Evolutionary conservation across 2,329 filamentous ascomycete species (phyloP).

Genomic region (Chlorencoelia australis): DNA sequence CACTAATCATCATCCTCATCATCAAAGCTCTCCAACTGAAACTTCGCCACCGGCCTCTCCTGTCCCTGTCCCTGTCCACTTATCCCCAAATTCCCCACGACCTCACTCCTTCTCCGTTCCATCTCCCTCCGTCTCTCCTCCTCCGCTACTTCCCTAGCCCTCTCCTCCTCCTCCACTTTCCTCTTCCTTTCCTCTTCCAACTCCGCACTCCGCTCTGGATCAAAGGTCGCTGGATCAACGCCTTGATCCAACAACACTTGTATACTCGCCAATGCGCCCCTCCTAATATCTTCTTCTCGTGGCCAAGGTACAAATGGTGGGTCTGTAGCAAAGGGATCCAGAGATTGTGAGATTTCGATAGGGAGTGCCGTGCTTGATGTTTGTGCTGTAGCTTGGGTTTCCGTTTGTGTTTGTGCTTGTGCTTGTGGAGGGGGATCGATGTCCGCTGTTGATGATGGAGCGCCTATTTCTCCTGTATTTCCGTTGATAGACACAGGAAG

Average conservation of each 20-base stretch:
- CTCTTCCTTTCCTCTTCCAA: slow-evolving; percentile 26
- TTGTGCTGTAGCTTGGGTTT: slow-evolving; percentile 13
- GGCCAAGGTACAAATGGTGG: slow-evolving; percentile 70
- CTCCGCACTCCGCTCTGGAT: slow-evolving; percentile 37
- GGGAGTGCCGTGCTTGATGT: slow-evolving; percentile 21
- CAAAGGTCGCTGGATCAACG: slow-evolving; percentile 49
- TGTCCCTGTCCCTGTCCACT: slow-evolving; percentile 9
- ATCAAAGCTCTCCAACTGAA: slow-evolving; percentile 33
- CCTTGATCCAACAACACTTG: slow-evolving; percentile 53
- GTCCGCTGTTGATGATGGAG: too few relatives aligned
- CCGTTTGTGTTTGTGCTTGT: slow-evolving; percentile 12
- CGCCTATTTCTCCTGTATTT: slow-evolving; percentile 15
- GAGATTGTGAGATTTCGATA: slow-evolving; percentile 28
- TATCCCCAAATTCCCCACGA: slow-evolving; percentile 1
- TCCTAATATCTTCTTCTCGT: slow-evolving; percentile 55
- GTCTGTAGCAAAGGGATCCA: slow-evolving; percentile 43
- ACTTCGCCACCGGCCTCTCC: slow-evolving; percentile 29
- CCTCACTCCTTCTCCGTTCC: slow-evolving; percentile 16
- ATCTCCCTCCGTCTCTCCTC: slow-evolving; percentile 24
- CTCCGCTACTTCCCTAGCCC: slow-evolving; percentile 21
- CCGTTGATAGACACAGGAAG: slow-evolving; percentile 6
- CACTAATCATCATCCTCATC: slow-evolving; percentile 29
- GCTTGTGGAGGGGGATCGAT: slow-evolving; percentile 14
- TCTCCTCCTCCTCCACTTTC: slow-evolving; percentile 24
- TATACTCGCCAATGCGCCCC: slow-evolving; percentile 55